phyloP scores from a whole-genome alignment of 2,329 filamentous ascomycete species.

The Pestalotiopsis sp. region DNA sequence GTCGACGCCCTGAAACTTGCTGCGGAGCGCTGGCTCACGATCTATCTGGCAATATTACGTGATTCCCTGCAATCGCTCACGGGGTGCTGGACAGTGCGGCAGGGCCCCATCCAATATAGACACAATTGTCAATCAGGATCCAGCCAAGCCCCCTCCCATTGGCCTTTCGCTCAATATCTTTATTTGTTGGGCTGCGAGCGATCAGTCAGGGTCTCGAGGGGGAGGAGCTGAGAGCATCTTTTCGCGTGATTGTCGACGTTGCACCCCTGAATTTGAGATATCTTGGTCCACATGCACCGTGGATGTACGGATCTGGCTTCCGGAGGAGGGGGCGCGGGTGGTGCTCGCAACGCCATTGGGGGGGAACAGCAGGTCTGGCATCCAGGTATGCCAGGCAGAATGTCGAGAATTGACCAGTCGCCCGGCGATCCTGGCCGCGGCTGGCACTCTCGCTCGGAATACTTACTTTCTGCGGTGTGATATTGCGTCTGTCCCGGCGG shows the following conservation, averaged over 20 bases:
- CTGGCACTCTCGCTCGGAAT: background rate
- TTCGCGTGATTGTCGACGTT: background rate
- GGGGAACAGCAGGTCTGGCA: background rate
- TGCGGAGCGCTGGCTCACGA: constrained; percentile 2
- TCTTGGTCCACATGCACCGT: constrained; percentile 1
- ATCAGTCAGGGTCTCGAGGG: background rate
- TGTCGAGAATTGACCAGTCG: background rate
- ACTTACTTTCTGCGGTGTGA: background rate
- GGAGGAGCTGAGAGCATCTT: background rate
- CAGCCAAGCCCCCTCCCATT: background rate
- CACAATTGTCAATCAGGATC: background rate
- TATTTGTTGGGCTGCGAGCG: background rate
- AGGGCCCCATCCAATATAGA: background rate
- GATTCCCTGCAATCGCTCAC: constrained; percentile 2
- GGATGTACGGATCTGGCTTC: constrained; percentile 3
- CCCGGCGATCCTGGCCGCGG: background rate
- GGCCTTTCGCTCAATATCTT: background rate
- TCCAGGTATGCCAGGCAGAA: background rate
- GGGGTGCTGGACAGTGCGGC: background rate
- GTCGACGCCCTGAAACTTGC: background rate
- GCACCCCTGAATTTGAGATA: background rate
- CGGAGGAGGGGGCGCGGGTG: background rate
- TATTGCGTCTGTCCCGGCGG: background rate
- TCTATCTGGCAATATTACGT: constrained; percentile 6
- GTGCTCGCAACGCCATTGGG: background rate